Evolutionary conservation across 331 rosid genomes (phyloP).

Genomic region (Quercus tomentella): DNA sequence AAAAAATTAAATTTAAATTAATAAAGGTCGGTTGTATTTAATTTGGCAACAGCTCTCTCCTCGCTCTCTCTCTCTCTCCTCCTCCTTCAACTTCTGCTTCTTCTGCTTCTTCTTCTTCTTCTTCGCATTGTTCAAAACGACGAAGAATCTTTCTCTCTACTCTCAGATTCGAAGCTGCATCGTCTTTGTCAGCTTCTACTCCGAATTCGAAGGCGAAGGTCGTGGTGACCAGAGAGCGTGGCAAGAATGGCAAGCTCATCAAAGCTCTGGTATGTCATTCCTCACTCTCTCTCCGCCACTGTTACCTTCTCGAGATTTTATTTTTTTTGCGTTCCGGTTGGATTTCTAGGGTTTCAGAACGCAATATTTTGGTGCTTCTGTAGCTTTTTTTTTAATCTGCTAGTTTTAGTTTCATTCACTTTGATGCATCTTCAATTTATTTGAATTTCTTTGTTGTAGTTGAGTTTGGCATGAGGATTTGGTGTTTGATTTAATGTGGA

Average conservation of each 20-base stretch:
- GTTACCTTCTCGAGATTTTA: neutral
- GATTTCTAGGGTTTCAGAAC: slow-evolving; percentile 7
- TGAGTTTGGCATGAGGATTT: neutral
- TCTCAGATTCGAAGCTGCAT: slow-evolving; percentile 17
- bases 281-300: neutral
- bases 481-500: slow-evolving; percentile 38
- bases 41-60: slow-evolving; percentile 6
- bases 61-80: slow-evolving; percentile 10
- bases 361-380: neutral
- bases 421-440: neutral
- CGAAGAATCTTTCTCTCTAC: slow-evolving; percentile 32
- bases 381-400: slow-evolving; percentile 11
- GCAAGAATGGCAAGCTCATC: slow-evolving; percentile 92
- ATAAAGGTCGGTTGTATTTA: neutral
- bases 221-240: slow-evolving; percentile 95
- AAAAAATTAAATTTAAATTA: neutral
- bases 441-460: neutral
- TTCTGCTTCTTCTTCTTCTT: slow-evolving; percentile 20
- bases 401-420: neutral
- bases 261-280: slow-evolving; percentile 53
- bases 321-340: neutral
- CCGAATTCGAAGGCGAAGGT: slow-evolving; percentile 49
- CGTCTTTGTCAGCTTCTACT: slow-evolving; percentile 16
- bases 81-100: neutral
- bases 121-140: slow-evolving; percentile 34